Conservation (phyloP, 805 yeast genomes). For the Clavispora carvajalis region DNA sequence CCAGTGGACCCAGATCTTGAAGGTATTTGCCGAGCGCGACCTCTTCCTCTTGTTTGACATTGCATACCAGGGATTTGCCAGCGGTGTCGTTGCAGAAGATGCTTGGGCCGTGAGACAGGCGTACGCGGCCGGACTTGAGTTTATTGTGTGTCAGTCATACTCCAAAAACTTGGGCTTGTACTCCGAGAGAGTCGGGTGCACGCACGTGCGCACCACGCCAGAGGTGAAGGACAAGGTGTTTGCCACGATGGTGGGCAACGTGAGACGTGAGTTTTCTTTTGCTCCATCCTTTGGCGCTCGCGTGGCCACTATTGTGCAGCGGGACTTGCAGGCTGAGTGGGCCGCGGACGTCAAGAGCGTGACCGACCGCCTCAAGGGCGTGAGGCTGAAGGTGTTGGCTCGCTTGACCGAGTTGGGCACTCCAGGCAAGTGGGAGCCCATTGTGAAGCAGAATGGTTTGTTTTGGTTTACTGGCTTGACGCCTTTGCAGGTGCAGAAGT, state of each 20-base stretch:
- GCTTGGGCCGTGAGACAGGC: conserved; percentile 37
- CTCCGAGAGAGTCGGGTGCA: conserved; percentile 36
- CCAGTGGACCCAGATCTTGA: conserved; percentile 32
- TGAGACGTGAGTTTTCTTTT: conserved; percentile 40
- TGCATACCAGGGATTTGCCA: conserved; percentile 40
- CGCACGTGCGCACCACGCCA: conserved; percentile 19
- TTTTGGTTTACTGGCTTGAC: conserved; percentile 42
- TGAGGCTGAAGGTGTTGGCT: conserved; percentile 25
- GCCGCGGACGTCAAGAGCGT: conserved; percentile 29
- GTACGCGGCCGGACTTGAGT: conserved; percentile 21
- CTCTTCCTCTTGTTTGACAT: conserved; percentile 33
- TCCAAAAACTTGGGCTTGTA: conserved; percentile 40
- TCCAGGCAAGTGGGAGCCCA: conserved; percentile 40
- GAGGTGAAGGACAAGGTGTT: conserved; percentile 14
- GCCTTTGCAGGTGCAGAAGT: conserved; percentile 25
- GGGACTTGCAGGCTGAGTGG: conserved; percentile 26
- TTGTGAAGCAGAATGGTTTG: conserved; percentile 34
- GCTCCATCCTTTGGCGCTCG: conserved; percentile 46
- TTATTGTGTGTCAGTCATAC: conserved; percentile 30
- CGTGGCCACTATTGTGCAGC: conserved; percentile 30
- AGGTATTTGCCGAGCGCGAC: conserved; percentile 19
- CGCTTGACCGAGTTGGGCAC: conserved; percentile 30
- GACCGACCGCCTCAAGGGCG: conserved; percentile 24
- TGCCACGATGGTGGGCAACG: conserved; percentile 25
- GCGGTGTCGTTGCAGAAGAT: conserved; percentile 25